phyloP scores from a whole-genome alignment of 495 filamentous ascomycete genomes.

The Halenospora varia region DNA sequence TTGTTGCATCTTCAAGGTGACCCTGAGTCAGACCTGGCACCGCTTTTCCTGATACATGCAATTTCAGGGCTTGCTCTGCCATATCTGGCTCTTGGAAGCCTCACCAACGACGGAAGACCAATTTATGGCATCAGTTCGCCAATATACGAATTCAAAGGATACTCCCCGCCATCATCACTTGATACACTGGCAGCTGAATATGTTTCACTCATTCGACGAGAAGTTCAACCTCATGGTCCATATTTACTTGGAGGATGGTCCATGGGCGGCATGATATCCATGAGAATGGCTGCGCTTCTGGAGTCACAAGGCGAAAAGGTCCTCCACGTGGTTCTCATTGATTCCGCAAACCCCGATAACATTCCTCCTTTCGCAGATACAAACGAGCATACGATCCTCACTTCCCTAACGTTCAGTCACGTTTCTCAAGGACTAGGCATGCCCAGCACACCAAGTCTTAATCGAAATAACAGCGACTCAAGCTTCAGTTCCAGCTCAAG shows the following conservation, averaged over 20 bases:
- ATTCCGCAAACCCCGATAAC: conserved; percentile 22
- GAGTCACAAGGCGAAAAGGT: conserved; percentile 16
- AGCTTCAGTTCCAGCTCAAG: background rate
- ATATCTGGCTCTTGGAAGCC: conserved; percentile 25
- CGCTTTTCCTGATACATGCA: conserved; percentile 26
- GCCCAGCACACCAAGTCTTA: background rate
- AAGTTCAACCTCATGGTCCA: conserved; percentile 17
- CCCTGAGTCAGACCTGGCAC: conserved; percentile 12
- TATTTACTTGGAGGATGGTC: conserved; percentile 25
- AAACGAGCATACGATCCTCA: conserved; percentile 17
- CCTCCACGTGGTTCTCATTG: conserved; percentile 22
- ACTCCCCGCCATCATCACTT: conserved; percentile 20
- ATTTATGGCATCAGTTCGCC: conserved; percentile 27
- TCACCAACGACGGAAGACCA: conserved; percentile 13
- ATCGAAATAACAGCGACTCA: background rate
- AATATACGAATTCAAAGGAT: conserved; percentile 14
- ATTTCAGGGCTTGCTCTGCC: conserved; percentile 26
- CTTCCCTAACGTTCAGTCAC: conserved; percentile 18
- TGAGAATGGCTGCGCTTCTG: conserved; percentile 19
- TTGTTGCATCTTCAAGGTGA: conserved; percentile 26
- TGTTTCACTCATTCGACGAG: conserved; percentile 11
- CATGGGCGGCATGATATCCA: conserved; percentile 24
- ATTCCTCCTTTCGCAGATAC: conserved; percentile 17
- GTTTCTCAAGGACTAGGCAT: background rate
- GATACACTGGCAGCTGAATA: conserved; percentile 19